Evolutionary conservation across 176 grass and related monocot species (phyloP), one percentile per base, ranked within the genome.

Genomic region (Coix lacrymajobi): DNA sequence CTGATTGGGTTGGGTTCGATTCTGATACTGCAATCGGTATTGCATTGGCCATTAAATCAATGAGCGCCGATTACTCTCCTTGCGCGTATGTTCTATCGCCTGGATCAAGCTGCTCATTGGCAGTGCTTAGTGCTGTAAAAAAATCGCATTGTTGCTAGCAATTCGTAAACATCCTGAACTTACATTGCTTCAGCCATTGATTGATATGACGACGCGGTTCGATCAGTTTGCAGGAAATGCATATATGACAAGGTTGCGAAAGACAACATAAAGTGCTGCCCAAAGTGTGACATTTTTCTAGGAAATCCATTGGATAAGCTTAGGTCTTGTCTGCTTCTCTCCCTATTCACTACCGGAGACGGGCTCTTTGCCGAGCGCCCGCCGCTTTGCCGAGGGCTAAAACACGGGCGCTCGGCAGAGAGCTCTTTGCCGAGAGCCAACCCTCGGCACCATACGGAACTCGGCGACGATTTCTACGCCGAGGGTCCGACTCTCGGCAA

Each of bases 221-320:
- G 57, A 44, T 38, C 76, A 87, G 89, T 91, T 91, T 91, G 89
- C 81, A 84, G 81, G 64, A 54, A 80, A 66, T 91, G 89, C 70
- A 91, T 87, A 79, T 71, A 52, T 80, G 76, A 84, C 39, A 87
- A 87, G 77, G 58, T 91, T 12, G 26, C 20, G 4, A 85, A 81
- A n/a, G 80, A 87, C 52, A 61, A 81, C 40, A 12, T 75, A 20
- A 73, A 70, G 28, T 84, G 52, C 51, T 91, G 89, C 62, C 85
- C 89, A 32, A 73, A 49, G 30, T 91, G 85, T 36, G 76, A 69
- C 49, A 70, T 76, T 63, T 19, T 76, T 87, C 31, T 91, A 62
- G 84, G 85, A 32, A 51, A 52, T 43, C 76, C 85, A 52, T 17
- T 84, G 32, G 64, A 46, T 24, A 87, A 87, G 41, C 80, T 91